Evolutionary conservation across 371 early-diverging fungal species (phyloP).

Genomic region (Mucor plumbeus): DNA sequence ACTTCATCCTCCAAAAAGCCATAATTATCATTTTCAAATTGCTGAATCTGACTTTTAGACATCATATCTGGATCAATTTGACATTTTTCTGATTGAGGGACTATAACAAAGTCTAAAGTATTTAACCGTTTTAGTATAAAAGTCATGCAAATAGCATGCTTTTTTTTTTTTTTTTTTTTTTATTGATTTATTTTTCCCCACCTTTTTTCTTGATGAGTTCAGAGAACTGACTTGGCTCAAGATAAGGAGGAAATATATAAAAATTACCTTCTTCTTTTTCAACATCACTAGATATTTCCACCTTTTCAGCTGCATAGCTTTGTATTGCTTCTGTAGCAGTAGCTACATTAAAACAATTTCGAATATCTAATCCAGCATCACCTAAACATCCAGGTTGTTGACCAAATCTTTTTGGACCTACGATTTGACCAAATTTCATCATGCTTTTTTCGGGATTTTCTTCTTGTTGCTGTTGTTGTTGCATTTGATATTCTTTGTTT

Average conservation of each 20-base stretch:
- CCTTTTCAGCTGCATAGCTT: constrained; percentile 26
- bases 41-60: not conserved
- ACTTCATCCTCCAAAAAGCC: not conserved
- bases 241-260: constrained; percentile 1
- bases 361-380: constrained; percentile 39
- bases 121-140: not conserved
- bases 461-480: not conserved
- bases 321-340: constrained; percentile 34
- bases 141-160: not conserved
- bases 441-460: constrained; percentile 2
- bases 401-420: constrained; percentile 33
- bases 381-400: constrained; percentile 31
- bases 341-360: constrained; percentile 33
- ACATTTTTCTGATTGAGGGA: constrained; percentile 26
- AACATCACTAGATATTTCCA: constrained; percentile 12
- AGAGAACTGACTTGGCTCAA: constrained; percentile 7
- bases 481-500: not conserved
- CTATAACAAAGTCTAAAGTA: constrained; percentile 7
- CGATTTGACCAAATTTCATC: constrained; percentile 26
- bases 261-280: constrained; percentile 10
- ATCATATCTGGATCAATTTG: constrained; percentile 19
- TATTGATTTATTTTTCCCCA: not conserved
- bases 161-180: not conserved
- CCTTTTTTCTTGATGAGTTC: constrained; percentile 10
- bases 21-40: not conserved